Conservation (phyloP, 371 early-diverging fungal genomes). For the Paraphysoderma sedebokerense region DNA sequence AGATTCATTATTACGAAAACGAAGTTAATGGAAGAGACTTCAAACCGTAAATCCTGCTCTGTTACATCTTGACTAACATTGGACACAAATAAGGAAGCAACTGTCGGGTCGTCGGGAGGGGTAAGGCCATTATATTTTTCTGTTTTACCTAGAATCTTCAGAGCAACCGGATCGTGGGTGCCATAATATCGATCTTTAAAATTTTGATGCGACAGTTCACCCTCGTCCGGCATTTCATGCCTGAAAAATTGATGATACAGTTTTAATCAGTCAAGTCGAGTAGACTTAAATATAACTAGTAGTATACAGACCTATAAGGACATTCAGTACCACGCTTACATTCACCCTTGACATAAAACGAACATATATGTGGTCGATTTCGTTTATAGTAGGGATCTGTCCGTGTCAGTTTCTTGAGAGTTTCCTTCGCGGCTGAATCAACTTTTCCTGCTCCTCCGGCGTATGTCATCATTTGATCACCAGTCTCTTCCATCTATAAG, state of each 20-base stretch:
- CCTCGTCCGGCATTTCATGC: constrained; percentile 73
- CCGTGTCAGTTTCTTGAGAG: constrained; percentile 59
- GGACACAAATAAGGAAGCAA: not conserved
- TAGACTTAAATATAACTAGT: not conserved
- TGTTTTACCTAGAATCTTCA: constrained; percentile 45
- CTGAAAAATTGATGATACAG: constrained; percentile 16
- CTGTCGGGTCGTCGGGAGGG: not conserved
- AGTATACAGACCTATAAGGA: constrained; percentile 44
- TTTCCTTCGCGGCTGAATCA: constrained; percentile 59
- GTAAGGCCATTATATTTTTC: not conserved
- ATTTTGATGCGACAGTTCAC: constrained; percentile 71
- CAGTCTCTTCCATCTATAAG: constrained; percentile 13
- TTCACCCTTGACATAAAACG: constrained; percentile 83
- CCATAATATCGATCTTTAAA: constrained; percentile 85
- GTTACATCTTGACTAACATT: not conserved
- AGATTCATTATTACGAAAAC: not conserved
- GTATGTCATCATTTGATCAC: constrained; percentile 30
- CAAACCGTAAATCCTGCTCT: not conserved
- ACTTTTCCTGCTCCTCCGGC: too few relatives aligned
- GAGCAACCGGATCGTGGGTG: constrained; percentile 82
- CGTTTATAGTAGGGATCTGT: constrained; percentile 83
- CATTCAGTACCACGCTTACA: constrained; percentile 85
- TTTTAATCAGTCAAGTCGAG: not conserved
- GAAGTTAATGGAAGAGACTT: not conserved
- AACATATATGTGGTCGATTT: constrained; percentile 79